Conservation (phyloP, 306 rosid genomes). For the Cicer bijugum region DNA sequence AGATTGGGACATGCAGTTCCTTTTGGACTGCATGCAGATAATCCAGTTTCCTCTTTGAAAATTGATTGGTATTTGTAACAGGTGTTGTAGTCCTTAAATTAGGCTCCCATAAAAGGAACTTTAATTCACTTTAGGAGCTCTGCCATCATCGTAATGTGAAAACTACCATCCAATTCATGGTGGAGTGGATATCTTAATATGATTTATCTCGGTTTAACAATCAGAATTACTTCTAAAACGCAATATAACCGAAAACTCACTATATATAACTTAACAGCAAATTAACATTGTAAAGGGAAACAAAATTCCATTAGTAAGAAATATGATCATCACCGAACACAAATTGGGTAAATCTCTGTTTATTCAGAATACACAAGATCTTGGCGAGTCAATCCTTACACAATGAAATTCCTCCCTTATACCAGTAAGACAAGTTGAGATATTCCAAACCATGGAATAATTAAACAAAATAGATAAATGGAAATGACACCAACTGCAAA, state of each 20-base stretch:
- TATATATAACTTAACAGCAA: not conserved
- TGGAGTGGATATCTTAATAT: no score
- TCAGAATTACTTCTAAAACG: not conserved
- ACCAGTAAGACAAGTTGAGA: not conserved
- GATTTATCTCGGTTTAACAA: no score
- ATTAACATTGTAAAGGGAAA: constrained; percentile 25
- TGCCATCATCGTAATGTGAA: not conserved
- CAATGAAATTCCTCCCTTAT: not conserved
- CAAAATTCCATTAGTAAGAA: not conserved
- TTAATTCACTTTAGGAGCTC: not conserved
- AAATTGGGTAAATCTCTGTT: constrained; percentile 8
- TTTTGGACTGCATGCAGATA: not conserved
- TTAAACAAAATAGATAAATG: not conserved
- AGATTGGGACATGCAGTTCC: not conserved
- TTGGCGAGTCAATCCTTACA: constrained; percentile 22
- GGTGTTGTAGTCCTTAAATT: not conserved
- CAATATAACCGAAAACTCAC: not conserved
- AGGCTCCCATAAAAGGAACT: no score
- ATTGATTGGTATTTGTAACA: not conserved
- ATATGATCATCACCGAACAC: constrained; percentile 19
- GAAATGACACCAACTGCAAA: constrained; percentile 12
- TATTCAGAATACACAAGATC: constrained; percentile 19
- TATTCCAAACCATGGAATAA: constrained; percentile 30
- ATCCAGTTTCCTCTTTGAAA: not conserved
- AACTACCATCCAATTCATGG: not conserved